Base-by-base conservation (phyloP, 805 yeast species). In the Myxozyma melibiosi region DNA sequence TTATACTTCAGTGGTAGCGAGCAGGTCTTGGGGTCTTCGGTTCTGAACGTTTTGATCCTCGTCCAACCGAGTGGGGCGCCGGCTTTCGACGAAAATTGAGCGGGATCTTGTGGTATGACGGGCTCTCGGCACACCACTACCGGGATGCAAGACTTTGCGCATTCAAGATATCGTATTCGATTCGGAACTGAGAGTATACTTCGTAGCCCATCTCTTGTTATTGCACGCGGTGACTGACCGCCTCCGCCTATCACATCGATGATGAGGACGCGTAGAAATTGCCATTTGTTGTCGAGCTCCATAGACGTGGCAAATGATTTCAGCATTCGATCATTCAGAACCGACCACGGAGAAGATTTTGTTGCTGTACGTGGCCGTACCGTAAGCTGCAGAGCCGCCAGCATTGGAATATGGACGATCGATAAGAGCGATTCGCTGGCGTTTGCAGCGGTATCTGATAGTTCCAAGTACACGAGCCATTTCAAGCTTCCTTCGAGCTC, bases 131-230 rank as follows among this genome's bases (percentile, higher is more conserved):
- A 4, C 25, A 45, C 24, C 2, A 7, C 38, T 13, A 33, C 14
- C 2, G 50, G 50, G 14, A 24, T 14, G 14, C 25, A 45, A 4
- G 22, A 14, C 9, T 41, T 22, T 7, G 48, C 40, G 27, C 45
- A 27, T 37, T 52, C 55, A 13, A 52, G n/a, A 24, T 52, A 52
- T 24, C 55, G 35, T 3, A 52, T 45, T 31, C 55, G 31, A 13
- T 38, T 27, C 11, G 55, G 41, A 14, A 52, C 40, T 22, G 16
- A 28, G 3, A 45, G 27, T 2, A 52, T 33, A n/a, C 22, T 14
- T 11, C 22, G 11, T 2, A 52, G 18, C 8, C 55, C 55, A n/a
- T 9, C 13, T 27, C 35, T 37, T 24, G 51, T 14, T 33, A 43
- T 42, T 1, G 28, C 28, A 5, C 4, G 4, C 25, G 35, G 48